phyloP scores from a whole-genome alignment of 129 eudicot species.

The Ambrosia trifida region DNA sequence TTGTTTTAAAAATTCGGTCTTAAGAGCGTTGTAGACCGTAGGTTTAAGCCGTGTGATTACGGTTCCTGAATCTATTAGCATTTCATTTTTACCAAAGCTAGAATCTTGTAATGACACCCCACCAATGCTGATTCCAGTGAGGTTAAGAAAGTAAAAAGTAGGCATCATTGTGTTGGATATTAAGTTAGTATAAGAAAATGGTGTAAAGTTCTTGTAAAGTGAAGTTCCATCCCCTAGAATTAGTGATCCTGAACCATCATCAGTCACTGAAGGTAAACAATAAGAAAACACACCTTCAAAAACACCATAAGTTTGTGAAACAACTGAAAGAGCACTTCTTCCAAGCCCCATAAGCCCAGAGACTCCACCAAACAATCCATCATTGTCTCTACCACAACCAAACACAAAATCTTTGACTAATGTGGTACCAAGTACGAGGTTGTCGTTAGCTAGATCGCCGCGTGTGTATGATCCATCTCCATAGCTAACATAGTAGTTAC shows the following conservation, averaged over 20 bases:
- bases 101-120: slow-evolving; percentile 56
- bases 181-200: slow-evolving; percentile 65
- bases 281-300: slow-evolving; percentile 83
- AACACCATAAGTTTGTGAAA: slow-evolving; percentile 56
- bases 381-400: slow-evolving; percentile 80
- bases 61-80: slow-evolving; percentile 88
- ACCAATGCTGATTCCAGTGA: slow-evolving; percentile 71
- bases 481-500: slow-evolving; percentile 66
- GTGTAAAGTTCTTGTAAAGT: slow-evolving; percentile 56
- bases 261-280: slow-evolving; percentile 75
- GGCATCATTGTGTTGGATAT: slow-evolving; percentile 55
- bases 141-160: slow-evolving; percentile 70
- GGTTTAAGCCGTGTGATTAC: slow-evolving; percentile 83
- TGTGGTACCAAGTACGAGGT: slow-evolving; percentile 49
- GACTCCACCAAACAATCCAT: slow-evolving; percentile 77
- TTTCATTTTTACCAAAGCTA: slow-evolving; percentile 52
- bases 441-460: slow-evolving; percentile 63
- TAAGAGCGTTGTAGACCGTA: slow-evolving; percentile 57
- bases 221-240: slow-evolving; percentile 55
- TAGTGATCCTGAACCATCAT: slow-evolving; percentile 61
- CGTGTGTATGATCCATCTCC: slow-evolving; percentile 89
- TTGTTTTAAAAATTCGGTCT: slow-evolving; percentile 69
- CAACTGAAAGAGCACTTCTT: slow-evolving; percentile 64
- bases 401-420: slow-evolving; percentile 53
- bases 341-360: slow-evolving; percentile 93